phyloP scores from a whole-genome alignment of 768 basidiomycete species.

The Boletus sp. region DNA sequence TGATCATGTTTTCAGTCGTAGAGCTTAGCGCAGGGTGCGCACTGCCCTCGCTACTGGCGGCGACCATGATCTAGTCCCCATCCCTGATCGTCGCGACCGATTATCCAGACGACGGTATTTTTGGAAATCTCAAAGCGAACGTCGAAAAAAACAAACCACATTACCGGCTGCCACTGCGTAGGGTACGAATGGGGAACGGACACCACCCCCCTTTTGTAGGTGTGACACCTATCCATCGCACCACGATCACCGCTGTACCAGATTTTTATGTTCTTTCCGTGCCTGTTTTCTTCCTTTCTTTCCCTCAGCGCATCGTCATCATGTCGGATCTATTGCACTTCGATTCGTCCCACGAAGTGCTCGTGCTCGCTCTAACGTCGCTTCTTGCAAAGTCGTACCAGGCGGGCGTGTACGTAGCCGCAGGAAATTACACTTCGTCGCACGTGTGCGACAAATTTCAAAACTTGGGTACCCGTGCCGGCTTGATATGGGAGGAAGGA shows the following conservation, averaged over 20 bases:
- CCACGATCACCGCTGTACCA: not conserved
- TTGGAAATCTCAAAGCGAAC: constrained; percentile 56
- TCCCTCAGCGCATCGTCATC: too few species aligned
- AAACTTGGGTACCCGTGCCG: constrained; percentile 34
- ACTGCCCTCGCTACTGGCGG: constrained; percentile 61
- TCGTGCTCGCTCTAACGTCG: constrained; percentile 48
- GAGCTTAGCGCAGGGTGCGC: constrained; percentile 72
- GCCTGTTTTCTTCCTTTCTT: not conserved
- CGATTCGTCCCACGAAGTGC: constrained; percentile 53
- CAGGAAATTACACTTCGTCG: constrained; percentile 59
- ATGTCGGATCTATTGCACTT: constrained; percentile 76
- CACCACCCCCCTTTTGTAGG: constrained; percentile 47
- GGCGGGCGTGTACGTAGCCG: constrained; percentile 56
- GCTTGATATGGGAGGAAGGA: constrained; percentile 50
- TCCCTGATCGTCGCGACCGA: constrained; percentile 62
- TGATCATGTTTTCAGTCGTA: constrained; percentile 43
- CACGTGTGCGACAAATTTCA: constrained; percentile 57
- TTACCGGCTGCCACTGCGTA: constrained; percentile 34
- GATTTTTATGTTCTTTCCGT: not conserved
- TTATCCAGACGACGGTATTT: constrained; percentile 62
- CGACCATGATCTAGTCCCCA: constrained; percentile 45
- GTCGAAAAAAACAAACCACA: constrained; percentile 46
- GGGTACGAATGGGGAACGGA: constrained; percentile 70
- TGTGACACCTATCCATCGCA: constrained; percentile 5
- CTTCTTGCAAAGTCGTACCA: constrained; percentile 44